phyloP scores from a whole-genome alignment of 1,284 basidiomycete genomes.

The Apiotrichum sp. region DNA sequence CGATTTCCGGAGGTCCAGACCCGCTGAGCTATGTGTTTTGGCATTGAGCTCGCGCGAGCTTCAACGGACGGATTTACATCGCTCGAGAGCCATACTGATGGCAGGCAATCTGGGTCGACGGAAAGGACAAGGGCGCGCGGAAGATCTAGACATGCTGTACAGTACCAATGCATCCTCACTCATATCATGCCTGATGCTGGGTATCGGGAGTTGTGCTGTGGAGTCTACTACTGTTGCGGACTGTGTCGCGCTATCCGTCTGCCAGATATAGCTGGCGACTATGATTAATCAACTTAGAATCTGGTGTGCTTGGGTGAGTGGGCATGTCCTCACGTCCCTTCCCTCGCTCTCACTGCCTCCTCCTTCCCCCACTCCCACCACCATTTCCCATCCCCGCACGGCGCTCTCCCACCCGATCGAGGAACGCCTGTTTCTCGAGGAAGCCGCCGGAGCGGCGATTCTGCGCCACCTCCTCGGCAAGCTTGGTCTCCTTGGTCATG shows the following conservation, averaged over 20 bases:
- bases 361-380: not conserved
- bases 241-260: too few species aligned
- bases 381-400: not conserved
- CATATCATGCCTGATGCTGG: not conserved
- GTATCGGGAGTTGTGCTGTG: not conserved
- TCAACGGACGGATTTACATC: too few species aligned
- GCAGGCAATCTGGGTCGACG: slow-evolving; percentile 15
- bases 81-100: not conserved
- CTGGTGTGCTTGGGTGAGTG: too few species aligned
- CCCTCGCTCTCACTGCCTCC: not conserved
- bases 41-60: too few species aligned
- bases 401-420: slow-evolving; percentile 41
- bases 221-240: not conserved
- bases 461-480: slow-evolving; percentile 36
- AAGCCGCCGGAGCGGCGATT: slow-evolving; percentile 40
- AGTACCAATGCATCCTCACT: slow-evolving; percentile 4
- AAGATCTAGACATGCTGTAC: not conserved
- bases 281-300: too few species aligned
- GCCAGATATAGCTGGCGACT: too few species aligned
- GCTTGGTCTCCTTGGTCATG: slow-evolving; percentile 19
- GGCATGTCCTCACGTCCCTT: too few species aligned
- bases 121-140: slow-evolving; percentile 11
- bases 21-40: too few species aligned
- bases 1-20: not conserved
- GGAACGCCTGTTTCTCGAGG: slow-evolving; percentile 41